A percentile compares a stretch with the other conserved stretches of the same genome.
phyloP scores from a whole-genome alignment of 2,329 filamentous ascomycete species.

The Tolypocladium amazonense region DNA sequence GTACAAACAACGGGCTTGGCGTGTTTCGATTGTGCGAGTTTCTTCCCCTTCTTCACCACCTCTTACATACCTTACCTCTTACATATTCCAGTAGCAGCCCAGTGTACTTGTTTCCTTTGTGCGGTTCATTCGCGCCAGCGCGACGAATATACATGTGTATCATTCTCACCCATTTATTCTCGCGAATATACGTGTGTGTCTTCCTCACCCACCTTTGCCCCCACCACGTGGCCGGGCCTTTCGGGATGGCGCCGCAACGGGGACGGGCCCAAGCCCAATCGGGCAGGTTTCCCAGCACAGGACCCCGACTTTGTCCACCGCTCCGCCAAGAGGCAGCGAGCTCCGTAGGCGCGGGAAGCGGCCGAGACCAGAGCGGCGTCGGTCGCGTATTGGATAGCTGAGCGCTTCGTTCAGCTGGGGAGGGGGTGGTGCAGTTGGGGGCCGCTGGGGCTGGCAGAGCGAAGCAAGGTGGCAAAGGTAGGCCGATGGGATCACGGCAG shows the following conservation, averaged over 20 bases:
- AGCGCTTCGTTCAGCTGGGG: neutral
- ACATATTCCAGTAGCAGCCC: neutral
- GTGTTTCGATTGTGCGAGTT: neutral
- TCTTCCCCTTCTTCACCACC: neutral
- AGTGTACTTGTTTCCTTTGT: neutral
- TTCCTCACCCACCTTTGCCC: neutral
- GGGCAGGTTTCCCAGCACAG: neutral
- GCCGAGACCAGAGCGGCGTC: neutral
- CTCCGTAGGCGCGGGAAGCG: neutral
- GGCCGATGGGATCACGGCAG: neutral
- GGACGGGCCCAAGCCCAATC: neutral
- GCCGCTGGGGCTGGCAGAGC: neutral
- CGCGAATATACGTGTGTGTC: too few species aligned
- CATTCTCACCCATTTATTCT: too few species aligned
- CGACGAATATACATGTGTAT: too few species aligned
- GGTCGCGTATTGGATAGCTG: neutral
- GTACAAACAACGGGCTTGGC: neutral
- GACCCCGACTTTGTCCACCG: neutral
- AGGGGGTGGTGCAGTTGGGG: neutral
- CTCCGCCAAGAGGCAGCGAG: neutral
- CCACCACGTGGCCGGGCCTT: neutral
- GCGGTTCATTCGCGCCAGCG: neutral
- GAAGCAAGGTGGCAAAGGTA: neutral
- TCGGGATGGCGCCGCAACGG: neutral
- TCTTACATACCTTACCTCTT: neutral